phyloP scores from a whole-genome alignment of 495 filamentous ascomycete species.

The Cryomyces minteri region DNA sequence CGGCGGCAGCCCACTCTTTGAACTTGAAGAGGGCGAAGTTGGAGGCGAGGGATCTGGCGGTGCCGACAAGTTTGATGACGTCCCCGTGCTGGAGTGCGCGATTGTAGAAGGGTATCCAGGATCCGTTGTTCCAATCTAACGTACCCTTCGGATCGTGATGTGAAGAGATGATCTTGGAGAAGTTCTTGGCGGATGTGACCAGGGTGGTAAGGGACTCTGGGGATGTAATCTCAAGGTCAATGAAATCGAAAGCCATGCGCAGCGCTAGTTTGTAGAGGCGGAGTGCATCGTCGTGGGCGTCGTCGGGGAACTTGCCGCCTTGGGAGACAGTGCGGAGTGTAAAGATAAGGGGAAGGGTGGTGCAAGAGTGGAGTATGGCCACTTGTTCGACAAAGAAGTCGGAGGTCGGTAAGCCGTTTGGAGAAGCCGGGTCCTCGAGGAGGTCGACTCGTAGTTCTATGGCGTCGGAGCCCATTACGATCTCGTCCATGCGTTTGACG shows the following conservation, averaged over 20 bases:
- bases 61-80: constrained; percentile 84
- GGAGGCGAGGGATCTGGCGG: constrained; percentile 58
- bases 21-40: constrained; percentile 76
- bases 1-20: constrained; percentile 50
- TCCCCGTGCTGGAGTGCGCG: constrained; percentile 73
- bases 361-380: constrained; percentile 53
- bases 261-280: constrained; percentile 62
- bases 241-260: constrained; percentile 70
- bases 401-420: constrained; percentile 36
- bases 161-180: constrained; percentile 75
- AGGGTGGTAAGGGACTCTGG: constrained; percentile 50
- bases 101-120: constrained; percentile 78
- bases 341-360: constrained; percentile 81
- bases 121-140: constrained; percentile 74
- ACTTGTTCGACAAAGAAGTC: constrained; percentile 73
- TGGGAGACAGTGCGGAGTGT: constrained; percentile 75
- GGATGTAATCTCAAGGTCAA: constrained; percentile 85
- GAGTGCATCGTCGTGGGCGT: constrained; percentile 45
- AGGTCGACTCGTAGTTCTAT: constrained; percentile 91
- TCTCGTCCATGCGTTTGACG: constrained; percentile 44
- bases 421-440: constrained; percentile 49
- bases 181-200: constrained; percentile 48
- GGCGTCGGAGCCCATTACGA: constrained; percentile 75
- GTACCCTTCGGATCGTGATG: constrained; percentile 74
- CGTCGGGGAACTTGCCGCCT: constrained; percentile 77